A percentile compares a stretch with the other conserved stretches of the same genome.
phyloP scores from a whole-genome alignment of 2,329 filamentous ascomycete genomes.

The Fusarium guadeloupense region DNA sequence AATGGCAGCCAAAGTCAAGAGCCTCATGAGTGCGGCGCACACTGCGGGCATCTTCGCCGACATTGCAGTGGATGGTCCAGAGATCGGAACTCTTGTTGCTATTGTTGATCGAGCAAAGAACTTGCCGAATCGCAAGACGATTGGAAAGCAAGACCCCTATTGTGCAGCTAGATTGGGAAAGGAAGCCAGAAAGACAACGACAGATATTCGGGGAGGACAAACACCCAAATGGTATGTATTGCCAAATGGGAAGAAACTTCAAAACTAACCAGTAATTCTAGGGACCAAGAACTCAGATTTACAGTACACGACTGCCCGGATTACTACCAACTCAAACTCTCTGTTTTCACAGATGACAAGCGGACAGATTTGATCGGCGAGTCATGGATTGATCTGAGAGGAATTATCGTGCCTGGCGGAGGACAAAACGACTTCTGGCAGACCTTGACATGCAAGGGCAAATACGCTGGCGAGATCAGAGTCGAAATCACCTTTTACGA shows the following conservation, averaged over 20 bases:
- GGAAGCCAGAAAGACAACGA: conserved; percentile 96
- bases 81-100: conserved; percentile 91
- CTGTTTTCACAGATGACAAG: conserved; percentile 98
- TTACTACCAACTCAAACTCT: conserved; percentile 95
- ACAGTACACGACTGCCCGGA: conserved; percentile 95
- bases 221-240: conserved; percentile 85
- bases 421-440: conserved; percentile 97
- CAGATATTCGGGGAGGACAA: conserved; percentile 92
- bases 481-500: conserved; percentile 98
- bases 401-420: conserved; percentile 84
- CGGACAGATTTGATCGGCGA: conserved; percentile 97
- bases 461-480: conserved; percentile 94
- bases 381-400: conserved; percentile 84
- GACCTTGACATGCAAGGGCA: conserved; percentile 83
- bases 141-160: conserved; percentile 98
- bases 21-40: conserved; percentile 72
- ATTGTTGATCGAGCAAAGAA: conserved; percentile 97
- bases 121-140: conserved; percentile 93
- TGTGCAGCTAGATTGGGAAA: conserved; percentile 94
- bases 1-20: conserved; percentile 66
- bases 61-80: conserved; percentile 90
- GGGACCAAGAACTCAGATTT: conserved; percentile 98
- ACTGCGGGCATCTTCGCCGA: conserved; percentile 94
- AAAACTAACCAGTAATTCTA: conserved; percentile 52
- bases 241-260: neutral